Base-by-base conservation (phyloP, 148 eudicot species). In the Heliosperma pusillum region DNA sequence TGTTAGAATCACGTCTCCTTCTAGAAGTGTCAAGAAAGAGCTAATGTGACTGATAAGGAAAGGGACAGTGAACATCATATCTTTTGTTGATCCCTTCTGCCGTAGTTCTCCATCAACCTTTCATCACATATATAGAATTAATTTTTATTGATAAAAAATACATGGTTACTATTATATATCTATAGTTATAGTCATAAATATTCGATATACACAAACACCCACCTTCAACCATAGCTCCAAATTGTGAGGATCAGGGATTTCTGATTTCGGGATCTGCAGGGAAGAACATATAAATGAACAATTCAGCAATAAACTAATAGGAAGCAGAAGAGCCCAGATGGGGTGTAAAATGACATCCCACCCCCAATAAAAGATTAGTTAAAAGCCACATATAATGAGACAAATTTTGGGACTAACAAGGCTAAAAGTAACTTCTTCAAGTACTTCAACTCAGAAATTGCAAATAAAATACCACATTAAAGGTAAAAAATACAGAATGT, bases 1-100 rank as follows among this genome's bases (percentile, higher is more conserved):
- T 82, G 99, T 95, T 69, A 95, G 82, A 78, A 95, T 95, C 66
- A 95, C 96, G 76, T 95, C 99, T 78, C 97, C 99, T 83, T 92
- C 97, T 27, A 90, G 80, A 80, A 95, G 99, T 15, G 97, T 95
- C 89, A 95, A 85, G 73, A 90, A 70, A 79, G 97, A 86, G 80
- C 97, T 95, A 76, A 95, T 92, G 86, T 95, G 93, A 88, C 99
- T 95, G 80, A 95, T 85, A 73, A 95, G 83, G 86, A 74, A 95
- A 2, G 98, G 98, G 71, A 95, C 86, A 79, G 86, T 90, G 77
- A 95, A 95, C 56, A 95, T 92, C 99, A 92, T 95, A 82, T 95
- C 96, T 45, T 74, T 78, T 26, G 99, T 95, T 42, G 92, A 86
- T 74, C 99, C 97, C 77, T 95, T 90, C 80, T 95, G 99, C 78